Evolutionary conservation across 371 early-diverging fungal genomes (phyloP).

Genomic region (Mucor velutinosus): DNA sequence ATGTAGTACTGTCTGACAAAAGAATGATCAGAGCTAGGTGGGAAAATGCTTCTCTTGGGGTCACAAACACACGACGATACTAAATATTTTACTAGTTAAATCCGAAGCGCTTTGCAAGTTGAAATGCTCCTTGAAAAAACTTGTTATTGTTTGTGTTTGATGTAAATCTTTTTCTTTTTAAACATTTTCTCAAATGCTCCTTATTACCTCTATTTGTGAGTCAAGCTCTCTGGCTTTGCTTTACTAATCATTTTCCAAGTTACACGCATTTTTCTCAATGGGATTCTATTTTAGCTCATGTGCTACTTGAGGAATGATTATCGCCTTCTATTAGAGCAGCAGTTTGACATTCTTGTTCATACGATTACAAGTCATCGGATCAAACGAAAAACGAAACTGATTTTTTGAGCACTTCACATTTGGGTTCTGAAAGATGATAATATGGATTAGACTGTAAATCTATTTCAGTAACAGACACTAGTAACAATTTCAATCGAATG

Average conservation of each 20-base stretch:
- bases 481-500: too few relatives aligned
- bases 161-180: not conserved
- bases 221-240: not conserved
- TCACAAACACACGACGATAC: constrained; percentile 7
- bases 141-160: constrained; percentile 1
- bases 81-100: not conserved
- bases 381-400: not conserved
- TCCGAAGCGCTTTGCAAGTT: not conserved
- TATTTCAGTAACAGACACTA: too few relatives aligned
- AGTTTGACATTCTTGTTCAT: not conserved
- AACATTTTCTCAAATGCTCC: not conserved
- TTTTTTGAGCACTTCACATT: not conserved
- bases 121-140: not conserved
- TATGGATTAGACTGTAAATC: too few relatives aligned
- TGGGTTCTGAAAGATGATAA: not conserved
- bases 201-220: not conserved
- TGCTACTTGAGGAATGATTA: not conserved
- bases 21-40: constrained; percentile 8
- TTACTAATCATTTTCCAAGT: not conserved
- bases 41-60: constrained; percentile 12
- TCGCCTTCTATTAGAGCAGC: not conserved
- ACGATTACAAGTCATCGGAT: not conserved
- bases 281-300: constrained; percentile 4
- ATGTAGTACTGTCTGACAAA: not conserved
- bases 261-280: not conserved